Conservation (phyloP, 2,329 filamentous ascomycete species). For the Pyrenophora graminea region DNA sequence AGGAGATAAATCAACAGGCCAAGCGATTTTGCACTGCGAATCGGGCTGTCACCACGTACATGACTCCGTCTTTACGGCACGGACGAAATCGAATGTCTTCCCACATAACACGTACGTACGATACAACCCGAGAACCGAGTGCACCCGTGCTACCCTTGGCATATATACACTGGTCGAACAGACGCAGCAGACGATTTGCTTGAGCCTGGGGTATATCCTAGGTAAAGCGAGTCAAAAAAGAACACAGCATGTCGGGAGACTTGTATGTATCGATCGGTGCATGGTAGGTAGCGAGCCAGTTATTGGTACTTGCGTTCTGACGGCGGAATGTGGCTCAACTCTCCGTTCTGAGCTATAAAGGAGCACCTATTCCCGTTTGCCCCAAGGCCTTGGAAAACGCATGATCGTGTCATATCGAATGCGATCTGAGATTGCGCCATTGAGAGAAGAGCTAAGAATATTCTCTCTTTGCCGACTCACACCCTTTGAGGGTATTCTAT, state of each 20-base stretch:
- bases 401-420: not conserved
- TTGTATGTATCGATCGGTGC: not conserved
- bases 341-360: conserved; percentile 1
- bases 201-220: not conserved
- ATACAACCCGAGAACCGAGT: not conserved
- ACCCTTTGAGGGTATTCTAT: no score
- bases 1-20: not conserved
- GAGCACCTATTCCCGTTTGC: not conserved
- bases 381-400: not conserved
- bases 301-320: conserved; percentile 1
- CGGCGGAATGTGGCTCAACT: not conserved
- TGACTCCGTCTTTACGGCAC: conserved; percentile 3
- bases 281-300: not conserved
- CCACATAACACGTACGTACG: not conserved
- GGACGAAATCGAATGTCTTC: not conserved
- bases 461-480: no score
- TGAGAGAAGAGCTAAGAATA: no score
- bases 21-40: not conserved
- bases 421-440: not conserved
- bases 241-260: not conserved
- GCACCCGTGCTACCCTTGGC: conserved; percentile 1
- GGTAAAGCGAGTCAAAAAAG: not conserved
- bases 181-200: not conserved
- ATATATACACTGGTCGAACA: conserved; percentile 5
- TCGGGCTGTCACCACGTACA: conserved; percentile 7